Evolutionary conservation across 1,284 basidiomycete species (phyloP).

Genomic region (Heliocybe sulcata): DNA sequence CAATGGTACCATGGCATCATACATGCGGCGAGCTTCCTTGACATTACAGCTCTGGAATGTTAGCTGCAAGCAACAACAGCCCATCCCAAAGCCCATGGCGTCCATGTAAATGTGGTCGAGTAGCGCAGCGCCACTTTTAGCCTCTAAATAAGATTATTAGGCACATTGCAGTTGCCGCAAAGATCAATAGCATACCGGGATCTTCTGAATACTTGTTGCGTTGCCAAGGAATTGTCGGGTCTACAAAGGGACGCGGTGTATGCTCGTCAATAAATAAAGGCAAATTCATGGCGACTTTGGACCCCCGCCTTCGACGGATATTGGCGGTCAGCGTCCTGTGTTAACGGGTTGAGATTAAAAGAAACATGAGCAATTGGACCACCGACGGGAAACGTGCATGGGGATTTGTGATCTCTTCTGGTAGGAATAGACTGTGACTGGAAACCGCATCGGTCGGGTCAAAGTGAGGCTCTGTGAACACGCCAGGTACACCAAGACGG

Average conservation of each 20-base stretch:
- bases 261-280: constrained; percentile 88
- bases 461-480: constrained; percentile 89
- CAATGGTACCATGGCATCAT: constrained; percentile 91
- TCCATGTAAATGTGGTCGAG: constrained; percentile 96
- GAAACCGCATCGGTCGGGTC: constrained; percentile 70
- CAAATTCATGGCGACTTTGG: constrained; percentile 94
- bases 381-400: constrained; percentile 96
- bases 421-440: constrained; percentile 90
- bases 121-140: constrained; percentile 81
- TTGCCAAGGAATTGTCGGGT: constrained; percentile 85
- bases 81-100: constrained; percentile 99
- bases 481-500: constrained; percentile 79
- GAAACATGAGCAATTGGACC: constrained; percentile 1
- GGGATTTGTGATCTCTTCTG: constrained; percentile 94
- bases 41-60: constrained; percentile 98
- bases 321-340: constrained; percentile 90
- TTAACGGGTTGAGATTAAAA: constrained; percentile 13
- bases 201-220: constrained; percentile 79
- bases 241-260: constrained; percentile 86
- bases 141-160: constrained; percentile 45
- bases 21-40: constrained; percentile 84
- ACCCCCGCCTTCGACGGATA: constrained; percentile 84
- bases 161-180: constrained; percentile 3
- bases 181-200: constrained; percentile 39
- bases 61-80: constrained; percentile 95